Base-by-base conservation (phyloP, 2,329 filamentous ascomycete species). In the Aspergillus glaucus region DNA sequence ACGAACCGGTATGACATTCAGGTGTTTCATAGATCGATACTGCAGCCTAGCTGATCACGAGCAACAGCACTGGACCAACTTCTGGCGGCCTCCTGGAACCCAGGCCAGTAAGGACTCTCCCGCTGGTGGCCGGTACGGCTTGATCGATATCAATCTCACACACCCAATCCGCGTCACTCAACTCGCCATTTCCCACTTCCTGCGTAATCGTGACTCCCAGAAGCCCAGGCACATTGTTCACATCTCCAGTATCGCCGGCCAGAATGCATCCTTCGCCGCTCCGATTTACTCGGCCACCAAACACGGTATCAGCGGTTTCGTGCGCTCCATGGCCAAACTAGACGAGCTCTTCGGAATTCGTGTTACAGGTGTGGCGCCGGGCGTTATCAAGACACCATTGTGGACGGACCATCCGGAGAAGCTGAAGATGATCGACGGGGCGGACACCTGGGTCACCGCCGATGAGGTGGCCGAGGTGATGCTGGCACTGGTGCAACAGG, bases 361-460 rank as follows among this genome's bases (percentile, higher is more conserved):
- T 0, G 79, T 84, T 14, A 81, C 79, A 17, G 79, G 75, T 5
- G 79, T 84, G 2, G 79, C 79, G 14, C 81, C 81, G 0, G 81
- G 80, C 0, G 63, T 82, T 1, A 80, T 84, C 55, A 80, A 76
- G 52, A 84, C 81, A 10, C 81, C 81, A 6, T 64, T 84, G 4
- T 84, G 79, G 79, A 80, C 75, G 0, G 80, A 83, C 2, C 73
- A 82, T 54, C 78, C 79, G 0, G 80, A 84, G 62, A 84, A 84
- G 60, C 45, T 82, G 56, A 68, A 67, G 50, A 74, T 78, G 54
- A 50, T 83, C 0, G 70, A 76, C 34, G 62, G 57, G 7, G 61
- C 64, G 12, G 80, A 82, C 57, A 69, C 63, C 50, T 84, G 80
- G 80, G 79, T 81, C 12, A 78, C 75, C n/a, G 71, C 80, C 0